Conservation (phyloP, 225 moss, liverwort and hornwort genomes). For the Sphagnum contortum region DNA sequence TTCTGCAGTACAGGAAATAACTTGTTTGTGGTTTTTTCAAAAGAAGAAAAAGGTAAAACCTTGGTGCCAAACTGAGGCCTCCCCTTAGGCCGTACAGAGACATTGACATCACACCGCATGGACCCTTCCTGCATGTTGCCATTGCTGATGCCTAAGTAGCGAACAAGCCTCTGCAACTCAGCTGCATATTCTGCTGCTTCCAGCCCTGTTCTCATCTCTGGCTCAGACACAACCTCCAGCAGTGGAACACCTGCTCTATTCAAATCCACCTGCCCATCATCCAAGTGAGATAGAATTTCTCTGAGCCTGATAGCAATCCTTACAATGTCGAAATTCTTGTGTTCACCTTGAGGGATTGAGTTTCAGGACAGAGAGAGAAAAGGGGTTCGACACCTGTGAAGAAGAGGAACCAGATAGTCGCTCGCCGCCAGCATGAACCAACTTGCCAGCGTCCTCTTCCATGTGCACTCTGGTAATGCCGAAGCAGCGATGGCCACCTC, state of each 20-base stretch:
- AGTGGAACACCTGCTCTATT: slow-evolving; percentile 95
- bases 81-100: slow-evolving; percentile 82
- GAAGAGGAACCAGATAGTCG: slow-evolving; percentile 80
- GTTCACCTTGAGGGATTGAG: too few relatives aligned
- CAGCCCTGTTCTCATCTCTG: slow-evolving; percentile 91
- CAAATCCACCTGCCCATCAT: slow-evolving; percentile 69
- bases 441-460: slow-evolving; percentile 97
- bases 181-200: slow-evolving; percentile 99
- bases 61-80: slow-evolving; percentile 83
- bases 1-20: not conserved
- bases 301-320: not conserved
- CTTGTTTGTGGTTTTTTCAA: too few relatives aligned
- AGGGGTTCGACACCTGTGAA: slow-evolving; percentile 51
- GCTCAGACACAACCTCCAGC: slow-evolving; percentile 97
- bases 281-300: not conserved
- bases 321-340: not conserved
- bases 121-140: slow-evolving; percentile 99
- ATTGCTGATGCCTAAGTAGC: slow-evolving; percentile 90
- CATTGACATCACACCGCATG: slow-evolving; percentile 95
- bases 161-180: slow-evolving; percentile 81
- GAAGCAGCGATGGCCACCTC: slow-evolving; percentile 76
- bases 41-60: slow-evolving; percentile 22
- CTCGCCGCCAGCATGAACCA: slow-evolving; percentile 91
- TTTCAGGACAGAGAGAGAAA: not conserved
- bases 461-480: slow-evolving; percentile 92